Conservation (phyloP, 352 stramenopile species). For the Pythium aphanidermatum region DNA sequence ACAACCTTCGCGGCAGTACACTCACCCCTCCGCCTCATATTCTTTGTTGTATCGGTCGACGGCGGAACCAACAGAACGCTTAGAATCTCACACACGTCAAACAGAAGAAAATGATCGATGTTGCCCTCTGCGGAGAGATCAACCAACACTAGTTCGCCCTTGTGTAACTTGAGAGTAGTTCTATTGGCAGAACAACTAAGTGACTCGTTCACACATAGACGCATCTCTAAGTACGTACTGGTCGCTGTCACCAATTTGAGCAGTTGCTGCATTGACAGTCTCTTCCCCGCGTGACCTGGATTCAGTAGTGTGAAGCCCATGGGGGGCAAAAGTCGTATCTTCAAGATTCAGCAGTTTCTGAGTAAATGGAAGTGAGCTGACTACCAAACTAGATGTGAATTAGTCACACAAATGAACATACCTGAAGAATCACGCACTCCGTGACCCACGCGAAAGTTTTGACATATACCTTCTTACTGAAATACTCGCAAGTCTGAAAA, state of each 20-base stretch:
- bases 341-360: slow-evolving; percentile 43
- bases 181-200: slow-evolving; percentile 8
- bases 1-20: slow-evolving; percentile 7
- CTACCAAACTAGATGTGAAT: no score
- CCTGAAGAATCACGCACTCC: slow-evolving; percentile 77
- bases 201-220: no score
- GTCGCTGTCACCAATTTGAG: slow-evolving; percentile 55
- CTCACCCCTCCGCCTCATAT: background rate
- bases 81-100: slow-evolving; percentile 79
- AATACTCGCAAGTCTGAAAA: slow-evolving; percentile 57
- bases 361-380: no score
- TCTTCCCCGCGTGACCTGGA: slow-evolving; percentile 8
- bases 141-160: slow-evolving; percentile 65
- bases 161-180: slow-evolving; percentile 50
- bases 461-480: slow-evolving; percentile 32
- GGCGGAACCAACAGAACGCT: slow-evolving; percentile 28
- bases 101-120: slow-evolving; percentile 70
- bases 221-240: no score
- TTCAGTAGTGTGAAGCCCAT: slow-evolving; percentile 8
- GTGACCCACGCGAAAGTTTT: slow-evolving; percentile 78
- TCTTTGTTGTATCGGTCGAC: slow-evolving; percentile 2
- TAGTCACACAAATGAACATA: slow-evolving; percentile 15
- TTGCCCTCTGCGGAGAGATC: slow-evolving; percentile 43
- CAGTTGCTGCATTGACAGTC: slow-evolving; percentile 34
- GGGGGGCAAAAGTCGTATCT: slow-evolving; percentile 38